These are phyloP conservation scores for Pythium folliculosum DNA, from an alignment of 352 stramenopile species.

Conservation along the genomic window DNA sequence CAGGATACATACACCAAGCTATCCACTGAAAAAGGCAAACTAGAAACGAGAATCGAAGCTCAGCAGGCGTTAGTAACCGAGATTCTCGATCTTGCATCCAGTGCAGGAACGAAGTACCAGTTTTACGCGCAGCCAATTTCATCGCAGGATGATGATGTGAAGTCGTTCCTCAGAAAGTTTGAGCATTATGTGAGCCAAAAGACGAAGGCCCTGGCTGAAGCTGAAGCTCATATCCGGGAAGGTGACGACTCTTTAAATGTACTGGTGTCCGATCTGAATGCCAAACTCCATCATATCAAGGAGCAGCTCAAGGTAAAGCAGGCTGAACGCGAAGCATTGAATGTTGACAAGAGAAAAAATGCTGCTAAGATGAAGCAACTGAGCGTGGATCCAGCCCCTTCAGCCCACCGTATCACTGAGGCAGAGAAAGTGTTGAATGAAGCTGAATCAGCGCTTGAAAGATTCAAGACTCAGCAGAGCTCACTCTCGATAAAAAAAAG, in stretches of 20 bases:
- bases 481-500: conserved; percentile 39
- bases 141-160: conserved; percentile 54
- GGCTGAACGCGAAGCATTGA: conserved; percentile 39
- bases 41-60: conserved; percentile 56
- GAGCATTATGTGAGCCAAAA: conserved; percentile 47
- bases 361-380: conserved; percentile 45
- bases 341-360: conserved; percentile 44
- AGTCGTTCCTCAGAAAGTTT: conserved; percentile 54
- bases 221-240: conserved; percentile 43
- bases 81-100: conserved; percentile 44
- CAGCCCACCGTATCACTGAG: conserved; percentile 51
- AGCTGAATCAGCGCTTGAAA: conserved; percentile 43
- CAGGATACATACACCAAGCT: conserved; percentile 44
- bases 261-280: conserved; percentile 50
- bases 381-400: conserved; percentile 38
- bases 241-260: conserved; percentile 49
- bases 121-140: conserved; percentile 57
- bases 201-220: conserved; percentile 33
- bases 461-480: conserved; percentile 49
- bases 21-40: conserved; percentile 37
- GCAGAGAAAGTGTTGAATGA: conserved; percentile 49
- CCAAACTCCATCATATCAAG: conserved; percentile 49
- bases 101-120: conserved; percentile 57
- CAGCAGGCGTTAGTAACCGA: conserved; percentile 43
- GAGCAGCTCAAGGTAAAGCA: conserved; percentile 55